phyloP scores from a whole-genome alignment of 352 stramenopile species.

The Globisporangium camurandrum region DNA sequence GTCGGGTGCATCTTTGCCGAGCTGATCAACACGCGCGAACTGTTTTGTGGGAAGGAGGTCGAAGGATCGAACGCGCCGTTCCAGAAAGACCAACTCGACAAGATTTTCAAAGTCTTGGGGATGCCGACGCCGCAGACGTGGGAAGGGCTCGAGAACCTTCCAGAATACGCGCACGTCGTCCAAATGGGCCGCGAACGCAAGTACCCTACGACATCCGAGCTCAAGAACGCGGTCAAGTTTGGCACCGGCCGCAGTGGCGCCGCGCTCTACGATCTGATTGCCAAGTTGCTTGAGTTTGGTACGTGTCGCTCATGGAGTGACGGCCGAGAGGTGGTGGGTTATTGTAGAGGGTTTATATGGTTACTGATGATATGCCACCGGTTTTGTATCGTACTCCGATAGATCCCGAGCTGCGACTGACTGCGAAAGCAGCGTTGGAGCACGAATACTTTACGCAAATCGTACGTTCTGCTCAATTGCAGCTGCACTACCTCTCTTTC shows the following conservation, averaged over 20 bases:
- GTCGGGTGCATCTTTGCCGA: conserved; percentile 95
- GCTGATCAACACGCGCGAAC: conserved; percentile 78
- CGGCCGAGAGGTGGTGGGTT: background rate
- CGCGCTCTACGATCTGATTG: conserved; percentile 71
- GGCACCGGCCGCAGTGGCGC: conserved; percentile 57
- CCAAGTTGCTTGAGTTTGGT: conserved; percentile 80
- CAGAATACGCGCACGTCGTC: conserved; percentile 77
- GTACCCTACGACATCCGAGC: conserved; percentile 74
- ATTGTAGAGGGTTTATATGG: conserved; percentile 3
- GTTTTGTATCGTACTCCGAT: conserved; percentile 1
- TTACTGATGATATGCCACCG: too few relatives aligned
- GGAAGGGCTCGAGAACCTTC: conserved; percentile 77
- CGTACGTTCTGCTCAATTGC: conserved; percentile 24
- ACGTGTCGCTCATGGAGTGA: background rate
- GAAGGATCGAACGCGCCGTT: conserved; percentile 84
- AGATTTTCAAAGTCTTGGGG: conserved; percentile 88
- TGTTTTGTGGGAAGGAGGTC: conserved; percentile 86
- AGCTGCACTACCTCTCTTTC: too few relatives aligned
- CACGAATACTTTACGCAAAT: conserved; percentile 93
- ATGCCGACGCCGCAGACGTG: conserved; percentile 80
- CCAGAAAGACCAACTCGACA: conserved; percentile 87
- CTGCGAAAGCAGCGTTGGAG: conserved; percentile 85
- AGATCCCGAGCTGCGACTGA: conserved; percentile 88
- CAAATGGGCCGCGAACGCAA: conserved; percentile 83
- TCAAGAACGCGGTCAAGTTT: conserved; percentile 84